These are phyloP conservation scores for Magnolia officinalis DNA, from an alignment of 164 flowering plant species.

Conservation along the genomic window DNA sequence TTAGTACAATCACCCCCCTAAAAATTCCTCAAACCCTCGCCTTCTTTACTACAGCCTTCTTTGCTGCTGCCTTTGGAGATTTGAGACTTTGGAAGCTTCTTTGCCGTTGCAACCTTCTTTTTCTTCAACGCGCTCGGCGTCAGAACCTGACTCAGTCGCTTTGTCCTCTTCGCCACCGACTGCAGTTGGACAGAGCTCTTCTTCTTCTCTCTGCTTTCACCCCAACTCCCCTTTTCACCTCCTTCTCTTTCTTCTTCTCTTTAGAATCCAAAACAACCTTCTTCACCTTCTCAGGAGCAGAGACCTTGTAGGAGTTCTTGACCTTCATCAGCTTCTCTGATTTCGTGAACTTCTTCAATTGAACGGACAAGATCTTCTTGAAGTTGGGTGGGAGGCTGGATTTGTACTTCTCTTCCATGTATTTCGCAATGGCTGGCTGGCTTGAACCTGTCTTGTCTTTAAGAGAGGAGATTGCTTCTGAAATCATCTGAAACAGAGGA, in stretches of 20 bases:
- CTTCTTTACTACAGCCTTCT: not conserved
- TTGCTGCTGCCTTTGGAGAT: not conserved
- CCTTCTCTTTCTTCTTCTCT: not conserved
- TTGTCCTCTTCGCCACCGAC: not conserved
- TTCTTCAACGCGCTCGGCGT: constrained; percentile 1
- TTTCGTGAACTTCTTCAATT: constrained; percentile 35
- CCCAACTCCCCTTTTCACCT: not conserved
- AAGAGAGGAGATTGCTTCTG: constrained; percentile 38
- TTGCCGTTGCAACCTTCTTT: not conserved
- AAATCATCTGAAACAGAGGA: constrained; percentile 37
- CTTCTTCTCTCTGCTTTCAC: not conserved
- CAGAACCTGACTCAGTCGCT: constrained; percentile 3
- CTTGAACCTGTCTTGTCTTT: constrained; percentile 52
- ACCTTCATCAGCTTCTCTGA: constrained; percentile 36
- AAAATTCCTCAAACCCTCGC: not conserved
- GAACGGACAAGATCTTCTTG: constrained; percentile 34
- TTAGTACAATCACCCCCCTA: not conserved
- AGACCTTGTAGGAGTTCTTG: constrained; percentile 38
- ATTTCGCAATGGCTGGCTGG: constrained; percentile 44
- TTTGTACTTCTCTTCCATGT: constrained; percentile 36
- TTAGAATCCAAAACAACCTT: not conserved
- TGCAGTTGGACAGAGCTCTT: not conserved
- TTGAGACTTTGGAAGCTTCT: not conserved
- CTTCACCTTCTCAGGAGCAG: constrained; percentile 8
- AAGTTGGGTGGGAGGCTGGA: constrained; percentile 34